Base-by-base conservation (phyloP, 352 stramenopile genomes). In the Elongisporangium prolatum region DNA sequence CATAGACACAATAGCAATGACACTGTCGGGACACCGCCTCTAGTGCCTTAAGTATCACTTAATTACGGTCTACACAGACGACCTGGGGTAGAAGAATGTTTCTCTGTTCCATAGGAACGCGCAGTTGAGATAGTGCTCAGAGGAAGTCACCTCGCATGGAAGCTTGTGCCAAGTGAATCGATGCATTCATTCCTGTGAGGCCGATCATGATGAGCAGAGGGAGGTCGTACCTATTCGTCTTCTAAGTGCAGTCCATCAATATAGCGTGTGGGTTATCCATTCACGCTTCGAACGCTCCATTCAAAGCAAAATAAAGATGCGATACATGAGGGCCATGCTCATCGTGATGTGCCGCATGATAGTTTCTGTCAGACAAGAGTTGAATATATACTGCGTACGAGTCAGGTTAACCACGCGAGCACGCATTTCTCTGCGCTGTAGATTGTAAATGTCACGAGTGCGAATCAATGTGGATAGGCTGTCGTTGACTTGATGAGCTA, bases 241-340 rank as follows among this genome's bases (percentile, higher is more conserved):
- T 17, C 18, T 63, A 68, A 13, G 67, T 74, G 20, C 63, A 74
- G n/a, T 68, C 59, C 44, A 70, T 57, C 14, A 69, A 18, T 2
- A 71, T 50, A 4, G 57, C 59, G 22, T 71, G 52, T n/a, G 44
- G 56, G 17, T 63, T 71, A 1, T 22, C 17, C 13, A 3, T 28
- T 37, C 62, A 71, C 6, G 64, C 59, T 24, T 20, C 8, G 18
- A 71, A 20, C 0, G 59, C 47, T 2, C 61, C 49, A 11, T 62
- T 53, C 13, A 55, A 21, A 1, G 48, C 59, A 21, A 67, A 59
- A 57, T 64, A 18, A 7, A 65, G 38, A 13, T 66, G 60, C 1
- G 54, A 38, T 16, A 53, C 28, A 14, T 20, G 51, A 25, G 20
- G 4, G 2, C 13, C 1, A 17, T 48, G 44, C n/a, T 64, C 58